phyloP scores from a whole-genome alignment of 139 green algal genomes.

The Tetraselmis chui region DNA sequence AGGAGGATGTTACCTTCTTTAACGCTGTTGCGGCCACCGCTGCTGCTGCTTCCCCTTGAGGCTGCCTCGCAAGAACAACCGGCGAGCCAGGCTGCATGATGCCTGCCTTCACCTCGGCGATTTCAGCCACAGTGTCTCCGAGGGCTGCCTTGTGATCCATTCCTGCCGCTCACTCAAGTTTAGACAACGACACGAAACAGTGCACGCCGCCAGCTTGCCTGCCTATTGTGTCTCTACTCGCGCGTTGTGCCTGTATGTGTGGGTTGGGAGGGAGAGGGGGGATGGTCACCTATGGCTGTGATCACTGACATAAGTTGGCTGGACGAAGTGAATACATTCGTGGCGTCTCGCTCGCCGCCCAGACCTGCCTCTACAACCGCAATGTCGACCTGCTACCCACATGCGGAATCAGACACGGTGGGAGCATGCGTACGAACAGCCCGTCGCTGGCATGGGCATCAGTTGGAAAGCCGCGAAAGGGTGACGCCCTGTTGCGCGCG shows the following conservation, averaged over 20 bases:
- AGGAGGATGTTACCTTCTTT: neutral
- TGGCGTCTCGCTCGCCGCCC: conserved; percentile 71
- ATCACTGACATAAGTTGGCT: conserved; percentile 43
- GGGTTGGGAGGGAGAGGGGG: neutral
- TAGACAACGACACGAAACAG: neutral
- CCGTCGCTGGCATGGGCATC: no score
- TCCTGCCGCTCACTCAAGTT: conserved; percentile 34
- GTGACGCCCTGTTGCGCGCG: no score
- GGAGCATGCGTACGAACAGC: no score
- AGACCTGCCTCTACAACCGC: conserved; percentile 80
- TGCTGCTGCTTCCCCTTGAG: conserved; percentile 25
- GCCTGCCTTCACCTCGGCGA: conserved; percentile 71
- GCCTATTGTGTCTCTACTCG: neutral
- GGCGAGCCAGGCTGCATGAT: conserved; percentile 58
- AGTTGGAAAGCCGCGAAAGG: no score
- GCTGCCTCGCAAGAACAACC: conserved; percentile 56
- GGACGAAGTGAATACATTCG: conserved; percentile 60
- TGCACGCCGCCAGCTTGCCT: neutral
- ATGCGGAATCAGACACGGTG: no score
- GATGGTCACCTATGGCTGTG: conserved; percentile 15
- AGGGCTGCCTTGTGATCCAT: conserved; percentile 65
- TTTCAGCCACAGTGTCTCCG: conserved; percentile 51
- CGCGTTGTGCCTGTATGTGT: neutral
- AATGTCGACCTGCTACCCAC: conserved; percentile 51
- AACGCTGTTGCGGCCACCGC: conserved; percentile 27